Base-by-base conservation (phyloP, 108 stramenopile species). In the Poteriospumella lacustris region DNA sequence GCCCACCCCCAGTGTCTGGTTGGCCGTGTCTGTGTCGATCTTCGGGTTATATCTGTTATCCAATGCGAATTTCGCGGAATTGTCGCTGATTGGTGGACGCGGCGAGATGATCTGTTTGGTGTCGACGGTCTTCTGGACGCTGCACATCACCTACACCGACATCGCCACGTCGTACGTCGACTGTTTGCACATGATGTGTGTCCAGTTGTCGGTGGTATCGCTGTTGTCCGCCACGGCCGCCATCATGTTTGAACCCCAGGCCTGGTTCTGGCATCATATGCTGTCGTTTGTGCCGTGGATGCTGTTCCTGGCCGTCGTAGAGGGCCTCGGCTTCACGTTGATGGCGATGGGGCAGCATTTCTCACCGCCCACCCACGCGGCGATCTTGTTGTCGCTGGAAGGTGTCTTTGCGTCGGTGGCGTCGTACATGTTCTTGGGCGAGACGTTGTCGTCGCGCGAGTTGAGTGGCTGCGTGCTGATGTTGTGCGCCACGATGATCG, bases 121-220 rank as follows among this genome's bases (percentile, higher is more conserved):
- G 31, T 64, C 60, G 3, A 64, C 60, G 3, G 28, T 64, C 24
- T 64, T 64, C 31, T 64, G 60, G 60, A 64, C 60, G 5, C 24
- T 64, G 15, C 60, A 64, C 24, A 64, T 64, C 15, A 64, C 60
- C 12, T 64, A 64, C 24, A 64, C 60, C 28, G 60, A 64, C 24
- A 12, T 64, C 12, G 60, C 60, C 29, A 64, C 60, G 12, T 31
- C 9, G 5, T 64, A 64, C 60, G 31, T 64, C 12, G 36, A 64
- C 24, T 26, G 9, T 3, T 34, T 64, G 3, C 60, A 64, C 5
- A 64, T 64, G 60, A 64, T 24, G 12, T 24, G 24, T 3, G 24
- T 64, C 5, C 60, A 64, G 60, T 24, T 64, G 29, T 5, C 24
- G 33, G 60, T 64, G 5, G 60, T 64, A 9, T 5, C 60, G 36